Conservation (phyloP, 495 filamentous ascomycete species). For the Aspergillus kassunensis region DNA sequence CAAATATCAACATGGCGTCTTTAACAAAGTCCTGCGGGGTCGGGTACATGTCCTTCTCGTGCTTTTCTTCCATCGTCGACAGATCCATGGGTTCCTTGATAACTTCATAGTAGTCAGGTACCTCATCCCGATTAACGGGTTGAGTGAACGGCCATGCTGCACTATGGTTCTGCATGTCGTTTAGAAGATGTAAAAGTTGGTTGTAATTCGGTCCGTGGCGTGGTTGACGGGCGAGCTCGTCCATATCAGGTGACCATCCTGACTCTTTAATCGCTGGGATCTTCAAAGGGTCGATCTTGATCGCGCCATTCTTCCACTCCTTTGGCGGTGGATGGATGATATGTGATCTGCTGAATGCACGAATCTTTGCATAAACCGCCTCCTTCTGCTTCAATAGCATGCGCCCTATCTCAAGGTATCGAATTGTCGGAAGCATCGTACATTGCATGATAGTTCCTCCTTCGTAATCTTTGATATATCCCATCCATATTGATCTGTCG, state of each 20-base stretch:
- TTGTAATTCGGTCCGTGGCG: constrained; percentile 96
- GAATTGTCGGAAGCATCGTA: constrained; percentile 90
- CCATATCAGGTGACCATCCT: constrained; percentile 97
- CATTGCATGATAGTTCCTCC: constrained; percentile 99
- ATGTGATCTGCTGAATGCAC: constrained; percentile 84
- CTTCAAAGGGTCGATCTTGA: constrained; percentile 73
- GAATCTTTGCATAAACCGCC: constrained; percentile 87
- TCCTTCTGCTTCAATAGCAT: constrained; percentile 99
- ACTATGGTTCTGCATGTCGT: constrained; percentile 90
- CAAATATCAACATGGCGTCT: constrained; percentile 87
- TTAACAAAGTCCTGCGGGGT: constrained; percentile 90
- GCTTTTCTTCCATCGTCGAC: constrained; percentile 90
- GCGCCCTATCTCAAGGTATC: constrained; percentile 88
- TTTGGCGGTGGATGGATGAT: constrained; percentile 80
- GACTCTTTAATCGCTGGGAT: constrained; percentile 83
- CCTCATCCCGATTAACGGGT: constrained; percentile 92
- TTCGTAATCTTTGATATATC: constrained; percentile 99
- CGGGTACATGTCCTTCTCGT: constrained; percentile 88
- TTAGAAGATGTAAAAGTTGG: constrained; percentile 85
- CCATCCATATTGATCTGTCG: constrained; percentile 91
- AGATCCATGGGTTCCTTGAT: constrained; percentile 99
- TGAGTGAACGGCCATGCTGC: constrained; percentile 91
- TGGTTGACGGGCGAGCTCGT: constrained; percentile 92
- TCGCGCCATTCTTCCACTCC: constrained; percentile 69
- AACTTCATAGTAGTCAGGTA: constrained; percentile 95